phyloP scores from a whole-genome alignment of 2,329 filamentous ascomycete species.

The Aspergillus ustus region DNA sequence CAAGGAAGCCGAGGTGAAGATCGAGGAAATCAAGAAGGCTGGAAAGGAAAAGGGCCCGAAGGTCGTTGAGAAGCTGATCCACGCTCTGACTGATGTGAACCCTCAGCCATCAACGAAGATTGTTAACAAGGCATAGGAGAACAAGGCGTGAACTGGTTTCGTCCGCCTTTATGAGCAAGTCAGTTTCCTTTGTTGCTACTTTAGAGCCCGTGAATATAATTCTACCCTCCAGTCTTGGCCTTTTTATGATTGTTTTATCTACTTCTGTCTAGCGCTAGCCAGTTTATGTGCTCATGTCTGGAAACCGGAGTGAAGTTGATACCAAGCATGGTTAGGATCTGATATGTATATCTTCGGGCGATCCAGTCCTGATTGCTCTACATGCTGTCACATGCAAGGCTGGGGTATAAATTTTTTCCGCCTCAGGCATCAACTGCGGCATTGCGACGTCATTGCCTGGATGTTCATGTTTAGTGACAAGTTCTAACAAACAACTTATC shows the following conservation, averaged over 20 bases:
- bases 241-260: constrained; percentile 13
- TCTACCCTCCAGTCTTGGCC: constrained; percentile 15
- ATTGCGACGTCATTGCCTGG: constrained; percentile 12
- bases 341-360: too few relatives aligned
- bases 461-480: not conserved
- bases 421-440: not conserved
- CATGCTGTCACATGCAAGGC: not conserved
- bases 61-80: constrained; percentile 82
- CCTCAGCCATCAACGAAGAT: constrained; percentile 66
- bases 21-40: constrained; percentile 79
- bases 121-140: constrained; percentile 38
- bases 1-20: constrained; percentile 78
- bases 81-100: constrained; percentile 82
- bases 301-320: too few relatives aligned
- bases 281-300: not conserved
- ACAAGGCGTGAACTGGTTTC: constrained; percentile 14
- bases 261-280: not conserved
- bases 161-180: constrained; percentile 13
- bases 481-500: not conserved
- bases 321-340: too few relatives aligned
- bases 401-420: not conserved
- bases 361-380: too few relatives aligned
- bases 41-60: constrained; percentile 78
- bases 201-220: constrained; percentile 23
- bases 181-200: constrained; percentile 20